Percentiles rank a stretch among this genome's conserved stretches.
These are phyloP conservation scores for Medicago lupulina DNA, from an alignment of 306 rosid species.

Conservation along the genomic window DNA sequence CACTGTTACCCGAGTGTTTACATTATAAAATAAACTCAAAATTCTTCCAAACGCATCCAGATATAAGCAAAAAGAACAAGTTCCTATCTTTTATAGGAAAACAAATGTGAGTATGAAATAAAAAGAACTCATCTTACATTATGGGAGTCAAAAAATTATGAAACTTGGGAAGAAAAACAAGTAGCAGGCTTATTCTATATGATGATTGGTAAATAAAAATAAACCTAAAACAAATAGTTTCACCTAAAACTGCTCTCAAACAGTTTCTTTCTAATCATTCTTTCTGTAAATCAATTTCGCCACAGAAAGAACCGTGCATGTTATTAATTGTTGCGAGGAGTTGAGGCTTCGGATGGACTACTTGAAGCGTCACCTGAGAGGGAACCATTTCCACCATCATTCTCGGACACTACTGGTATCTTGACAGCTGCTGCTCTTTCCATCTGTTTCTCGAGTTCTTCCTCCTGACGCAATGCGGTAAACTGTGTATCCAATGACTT, in stretches of 20 bases:
- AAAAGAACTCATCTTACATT: constrained; percentile 37
- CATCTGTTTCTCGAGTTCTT: constrained; percentile 95
- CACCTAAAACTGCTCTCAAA: constrained; percentile 49
- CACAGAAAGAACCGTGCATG: constrained; percentile 38
- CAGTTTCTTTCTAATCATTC: constrained; percentile 42
- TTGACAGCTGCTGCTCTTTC: constrained; percentile 84
- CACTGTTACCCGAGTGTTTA: neutral
- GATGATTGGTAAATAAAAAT: constrained; percentile 23
- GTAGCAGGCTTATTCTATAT: constrained; percentile 51
- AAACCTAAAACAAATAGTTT: constrained; percentile 55
- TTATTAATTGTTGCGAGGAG: constrained; percentile 53
- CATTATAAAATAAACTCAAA: too few relatives aligned
- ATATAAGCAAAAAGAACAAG: neutral
- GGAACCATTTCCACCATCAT: constrained; percentile 61
- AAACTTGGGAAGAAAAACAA: constrained; percentile 37
- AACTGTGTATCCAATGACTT: constrained; percentile 88
- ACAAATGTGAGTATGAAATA: constrained; percentile 42
- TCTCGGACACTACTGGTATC: constrained; percentile 78
- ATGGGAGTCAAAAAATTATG: constrained; percentile 46
- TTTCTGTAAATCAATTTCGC: constrained; percentile 36
- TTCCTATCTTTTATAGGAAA: constrained; percentile 25
- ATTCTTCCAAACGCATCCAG: neutral
- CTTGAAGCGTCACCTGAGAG: constrained; percentile 60
- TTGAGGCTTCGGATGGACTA: constrained; percentile 64
- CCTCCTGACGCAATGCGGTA: constrained; percentile 75